Evolutionary conservation across 768 basidiomycete species (phyloP).

Genomic region (Naganishia antarctica): DNA sequence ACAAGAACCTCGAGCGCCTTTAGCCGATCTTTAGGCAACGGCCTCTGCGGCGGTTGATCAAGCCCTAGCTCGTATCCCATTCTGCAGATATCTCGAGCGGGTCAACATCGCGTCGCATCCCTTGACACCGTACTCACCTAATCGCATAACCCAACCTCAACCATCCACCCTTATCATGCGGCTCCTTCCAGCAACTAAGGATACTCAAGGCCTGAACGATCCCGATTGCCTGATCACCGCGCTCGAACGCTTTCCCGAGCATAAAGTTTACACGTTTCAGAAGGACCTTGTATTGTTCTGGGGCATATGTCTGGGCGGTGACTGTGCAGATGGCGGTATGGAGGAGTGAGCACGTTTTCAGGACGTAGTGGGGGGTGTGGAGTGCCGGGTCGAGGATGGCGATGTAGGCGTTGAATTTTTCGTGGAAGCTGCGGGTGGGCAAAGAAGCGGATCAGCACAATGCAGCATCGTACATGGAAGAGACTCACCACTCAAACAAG

Average conservation of each 20-base stretch:
- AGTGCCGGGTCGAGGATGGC: slow-evolving; percentile 33
- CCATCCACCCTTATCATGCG: slow-evolving; percentile 27
- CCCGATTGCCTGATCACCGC: slow-evolving; percentile 31
- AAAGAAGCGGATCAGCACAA: not conserved
- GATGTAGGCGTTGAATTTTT: slow-evolving; percentile 31
- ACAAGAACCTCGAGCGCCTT: slow-evolving; percentile 30
- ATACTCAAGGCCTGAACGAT: slow-evolving; percentile 31
- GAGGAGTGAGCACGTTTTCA: slow-evolving; percentile 28
- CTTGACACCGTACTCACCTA: slow-evolving; percentile 17
- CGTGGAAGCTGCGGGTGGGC: slow-evolving; percentile 26
- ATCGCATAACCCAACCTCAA: slow-evolving; percentile 29
- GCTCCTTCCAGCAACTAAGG: slow-evolving; percentile 34
- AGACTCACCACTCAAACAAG: slow-evolving; percentile 24
- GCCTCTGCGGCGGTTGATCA: slow-evolving; percentile 23
- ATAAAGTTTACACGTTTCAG: slow-evolving; percentile 25
- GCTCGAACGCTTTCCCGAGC: slow-evolving; percentile 31
- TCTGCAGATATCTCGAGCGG: too few species aligned
- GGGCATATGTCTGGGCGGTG: slow-evolving; percentile 23
- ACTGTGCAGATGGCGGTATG: slow-evolving; percentile 31
- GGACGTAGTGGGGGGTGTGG: slow-evolving; percentile 29
- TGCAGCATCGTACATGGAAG: too few species aligned
- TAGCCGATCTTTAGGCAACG: slow-evolving; percentile 22
- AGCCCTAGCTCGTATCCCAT: slow-evolving; percentile 30
- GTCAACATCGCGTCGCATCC: too few species aligned
- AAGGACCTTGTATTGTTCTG: slow-evolving; percentile 25